Percentiles rank a stretch among this genome's conserved stretches.
Evolutionary conservation across 2,329 filamentous ascomycete genomes (phyloP).

Genomic region (Fusarium anguioides): DNA sequence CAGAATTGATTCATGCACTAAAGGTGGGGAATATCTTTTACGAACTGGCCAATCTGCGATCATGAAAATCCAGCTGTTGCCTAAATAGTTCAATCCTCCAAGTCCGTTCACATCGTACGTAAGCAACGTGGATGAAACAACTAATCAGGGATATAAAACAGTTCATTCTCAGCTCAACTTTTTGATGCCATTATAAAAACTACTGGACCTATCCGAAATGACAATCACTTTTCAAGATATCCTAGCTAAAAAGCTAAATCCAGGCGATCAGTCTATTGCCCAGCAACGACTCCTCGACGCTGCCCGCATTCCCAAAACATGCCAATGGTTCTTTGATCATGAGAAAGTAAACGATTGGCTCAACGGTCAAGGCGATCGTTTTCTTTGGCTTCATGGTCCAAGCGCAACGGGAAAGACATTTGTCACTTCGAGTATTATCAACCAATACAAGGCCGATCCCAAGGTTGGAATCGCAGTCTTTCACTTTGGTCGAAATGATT

Average conservation of each 20-base stretch:
- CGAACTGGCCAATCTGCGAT: too few species aligned
- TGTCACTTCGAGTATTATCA: neutral
- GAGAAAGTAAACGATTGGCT: neutral
- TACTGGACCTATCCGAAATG: neutral
- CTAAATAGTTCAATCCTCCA: neutral
- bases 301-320: neutral
- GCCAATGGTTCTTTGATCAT: neutral
- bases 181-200: neutral
- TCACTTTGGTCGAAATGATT: neutral
- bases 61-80: neutral
- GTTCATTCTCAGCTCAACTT: neutral
- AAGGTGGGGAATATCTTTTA: too few species aligned
- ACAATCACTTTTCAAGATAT: accelerated
- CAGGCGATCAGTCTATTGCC: neutral
- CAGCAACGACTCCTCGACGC: neutral
- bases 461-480: neutral
- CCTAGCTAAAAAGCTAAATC: neutral
- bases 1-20: neutral
- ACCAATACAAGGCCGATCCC: accelerated
- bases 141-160: neutral
- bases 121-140: neutral
- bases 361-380: accelerated
- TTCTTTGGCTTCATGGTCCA: slow-evolving; percentile 16
- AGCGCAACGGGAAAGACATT: slow-evolving; percentile 16
- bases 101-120: neutral